Conservation (phyloP, 1,139 yeast genomes). For the Protomyces arabidopsidicola region DNA sequence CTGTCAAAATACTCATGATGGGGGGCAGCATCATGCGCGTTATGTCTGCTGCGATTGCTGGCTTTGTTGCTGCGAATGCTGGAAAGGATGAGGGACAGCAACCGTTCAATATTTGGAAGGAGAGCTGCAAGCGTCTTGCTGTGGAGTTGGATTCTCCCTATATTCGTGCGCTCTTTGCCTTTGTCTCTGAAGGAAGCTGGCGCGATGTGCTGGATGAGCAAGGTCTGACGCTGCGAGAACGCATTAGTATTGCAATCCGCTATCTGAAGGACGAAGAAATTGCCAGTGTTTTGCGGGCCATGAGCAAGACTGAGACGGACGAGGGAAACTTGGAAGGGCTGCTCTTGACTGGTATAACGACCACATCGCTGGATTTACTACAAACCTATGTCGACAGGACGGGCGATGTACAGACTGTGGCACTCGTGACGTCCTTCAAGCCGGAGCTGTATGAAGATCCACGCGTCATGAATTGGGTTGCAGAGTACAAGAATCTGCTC, state of each 20-base stretch:
- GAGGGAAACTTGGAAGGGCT: slow-evolving; percentile 89
- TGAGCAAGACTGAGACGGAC: slow-evolving; percentile 65
- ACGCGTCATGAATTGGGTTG: slow-evolving; percentile 30
- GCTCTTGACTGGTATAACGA: slow-evolving; percentile 82
- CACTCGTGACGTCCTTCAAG: slow-evolving; percentile 72
- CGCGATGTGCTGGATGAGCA: slow-evolving; percentile 90
- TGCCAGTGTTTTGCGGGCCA: slow-evolving; percentile 43
- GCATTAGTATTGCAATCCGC: slow-evolving; percentile 83
- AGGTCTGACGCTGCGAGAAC: slow-evolving; percentile 78
- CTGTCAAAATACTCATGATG: slow-evolving; percentile 61
- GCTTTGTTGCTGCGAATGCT: neutral
- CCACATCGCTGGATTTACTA: slow-evolving; percentile 69
- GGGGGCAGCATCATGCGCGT: slow-evolving; percentile 61
- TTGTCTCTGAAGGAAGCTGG: slow-evolving; percentile 92
- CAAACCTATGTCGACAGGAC: slow-evolving; percentile 88
- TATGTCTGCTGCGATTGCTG: slow-evolving; percentile 49
- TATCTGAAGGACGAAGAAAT: slow-evolving; percentile 58
- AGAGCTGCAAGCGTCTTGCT: slow-evolving; percentile 82
- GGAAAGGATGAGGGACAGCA: neutral
- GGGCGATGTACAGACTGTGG: slow-evolving; percentile 89
- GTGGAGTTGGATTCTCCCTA: slow-evolving; percentile 86
- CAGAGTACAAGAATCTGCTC: slow-evolving; percentile 61
- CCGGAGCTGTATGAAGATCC: slow-evolving; percentile 71
- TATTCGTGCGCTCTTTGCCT: slow-evolving; percentile 85
- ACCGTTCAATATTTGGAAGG: slow-evolving; percentile 52